Base-by-base conservation (phyloP, 176 grass and related monocot species). In the Chloris gayana region DNA sequence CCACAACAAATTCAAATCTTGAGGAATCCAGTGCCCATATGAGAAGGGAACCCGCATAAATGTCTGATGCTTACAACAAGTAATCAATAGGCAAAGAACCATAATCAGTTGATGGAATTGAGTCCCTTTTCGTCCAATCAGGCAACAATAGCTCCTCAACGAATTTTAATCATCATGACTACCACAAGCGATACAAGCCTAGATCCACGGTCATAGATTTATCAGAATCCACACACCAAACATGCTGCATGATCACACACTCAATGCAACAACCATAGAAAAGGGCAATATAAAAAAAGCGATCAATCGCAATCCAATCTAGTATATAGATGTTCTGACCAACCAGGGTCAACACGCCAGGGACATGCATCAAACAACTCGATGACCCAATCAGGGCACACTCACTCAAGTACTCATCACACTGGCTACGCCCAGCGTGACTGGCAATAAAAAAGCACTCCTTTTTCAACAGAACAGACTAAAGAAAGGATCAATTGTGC, bases 341-440 rank as follows among this genome's bases (percentile, higher is more conserved):
- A 74, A 85, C 83, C 47, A 82, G n/a, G 78, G 78, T 85, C 87
- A 82, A 85, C 82, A 19, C 72, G 61, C 17, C 54, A 62, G 21
- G 25, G 63, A 80, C 69, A 73, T 44, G 53, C 64, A 57, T 70
- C 87, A 85, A 46, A 24, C 45, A 19, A 5, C 58, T 85, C 72
- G 15, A 72, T 18, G 70, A 59, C 35, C 39, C 61, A 74, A 86
- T 47, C 70, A 38, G 44, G 61, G 60, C 38, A 61, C 50, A 25
- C 13, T 26, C 37, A 35, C 37, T 78, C 60, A 18, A 65, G 18
- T 32, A 35, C 44, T 30, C 47, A 49, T 14, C 14, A 15, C 59
- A 45, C 19, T 25, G 76, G 24, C 29, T 30, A 26, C 26, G 65
- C 35, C 25, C 70, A 61, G 42, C 83, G 75, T 59, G 78, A 60